These are phyloP conservation scores for Leishmania lainsoni DNA, from an alignment of 208 protist species.

Conservation along the genomic window DNA sequence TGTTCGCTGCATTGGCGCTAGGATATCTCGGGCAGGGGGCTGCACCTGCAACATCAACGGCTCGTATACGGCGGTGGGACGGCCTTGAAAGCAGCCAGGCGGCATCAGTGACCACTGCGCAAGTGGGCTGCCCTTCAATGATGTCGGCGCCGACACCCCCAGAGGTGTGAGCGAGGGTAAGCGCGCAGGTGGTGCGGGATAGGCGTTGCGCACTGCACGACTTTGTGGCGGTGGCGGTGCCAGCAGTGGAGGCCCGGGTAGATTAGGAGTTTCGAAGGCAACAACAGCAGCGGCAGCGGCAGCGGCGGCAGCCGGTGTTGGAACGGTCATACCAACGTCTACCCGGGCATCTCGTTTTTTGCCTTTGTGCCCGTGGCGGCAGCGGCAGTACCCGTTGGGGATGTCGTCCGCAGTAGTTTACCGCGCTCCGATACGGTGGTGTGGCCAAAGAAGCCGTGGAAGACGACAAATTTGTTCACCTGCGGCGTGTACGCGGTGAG, in stretches of 20 bases:
- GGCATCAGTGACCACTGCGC: slow-evolving; percentile 10
- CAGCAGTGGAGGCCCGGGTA: slow-evolving; percentile 7
- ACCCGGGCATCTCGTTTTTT: slow-evolving; percentile 36
- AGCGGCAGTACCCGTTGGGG: not conserved
- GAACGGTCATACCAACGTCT: slow-evolving; percentile 10
- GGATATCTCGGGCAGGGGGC: not conserved
- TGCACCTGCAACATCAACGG: not conserved
- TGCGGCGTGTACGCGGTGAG: slow-evolving; percentile 79
- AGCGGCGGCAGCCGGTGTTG: not conserved
- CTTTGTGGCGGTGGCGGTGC: not conserved
- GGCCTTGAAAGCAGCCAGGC: slow-evolving; percentile 12
- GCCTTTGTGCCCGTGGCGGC: not conserved
- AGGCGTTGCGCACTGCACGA: not conserved
- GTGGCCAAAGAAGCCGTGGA: slow-evolving; percentile 81
- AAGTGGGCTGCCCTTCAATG: not conserved
- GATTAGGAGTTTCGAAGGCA: not conserved
- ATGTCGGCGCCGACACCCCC: not conserved
- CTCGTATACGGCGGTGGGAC: slow-evolving; percentile 18
- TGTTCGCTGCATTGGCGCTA: not conserved
- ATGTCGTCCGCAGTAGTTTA: slow-evolving; percentile 30
- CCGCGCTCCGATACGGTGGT: slow-evolving; percentile 57
- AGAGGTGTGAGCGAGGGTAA: slow-evolving; percentile 10
- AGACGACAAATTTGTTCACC: slow-evolving; percentile 95
- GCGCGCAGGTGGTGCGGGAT: not conserved
- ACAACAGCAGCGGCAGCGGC: not conserved